These are phyloP conservation scores for Aphanomyces cochlioides DNA, from an alignment of 352 stramenopile genomes.

Conservation along the genomic window DNA sequence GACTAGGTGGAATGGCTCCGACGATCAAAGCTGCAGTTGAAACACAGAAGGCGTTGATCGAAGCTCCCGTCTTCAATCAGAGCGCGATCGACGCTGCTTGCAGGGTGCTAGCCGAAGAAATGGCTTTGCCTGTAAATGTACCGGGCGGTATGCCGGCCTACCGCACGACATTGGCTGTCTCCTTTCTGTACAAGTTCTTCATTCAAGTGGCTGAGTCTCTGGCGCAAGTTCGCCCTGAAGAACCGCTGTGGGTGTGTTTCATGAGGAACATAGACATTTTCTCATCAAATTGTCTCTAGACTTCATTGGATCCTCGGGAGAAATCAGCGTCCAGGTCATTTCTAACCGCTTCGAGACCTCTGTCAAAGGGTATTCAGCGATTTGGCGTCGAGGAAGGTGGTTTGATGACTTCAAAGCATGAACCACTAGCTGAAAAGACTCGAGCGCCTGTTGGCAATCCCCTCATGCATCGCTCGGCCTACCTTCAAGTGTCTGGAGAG, in stretches of 20 bases:
- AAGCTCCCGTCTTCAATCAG: constrained; percentile 74
- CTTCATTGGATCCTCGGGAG: constrained; percentile 38
- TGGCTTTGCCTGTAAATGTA: constrained; percentile 87
- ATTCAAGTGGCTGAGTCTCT: constrained; percentile 62
- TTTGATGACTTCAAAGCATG: constrained; percentile 59
- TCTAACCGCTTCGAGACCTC: constrained; percentile 48
- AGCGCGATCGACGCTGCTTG: constrained; percentile 81
- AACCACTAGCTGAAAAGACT: constrained; percentile 38
- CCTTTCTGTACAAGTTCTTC: constrained; percentile 96
- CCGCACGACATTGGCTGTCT: constrained; percentile 89
- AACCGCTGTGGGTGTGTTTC: constrained; percentile 30
- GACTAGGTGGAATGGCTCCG: constrained; percentile 72
- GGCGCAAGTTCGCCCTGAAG: constrained; percentile 38
- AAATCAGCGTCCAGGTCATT: constrained; percentile 58
- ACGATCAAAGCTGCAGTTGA: constrained; percentile 52
- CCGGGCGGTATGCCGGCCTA: constrained; percentile 94
- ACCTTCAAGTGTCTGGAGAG: constrained; percentile 93
- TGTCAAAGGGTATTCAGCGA: constrained; percentile 51
- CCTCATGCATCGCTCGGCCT: constrained; percentile 90
- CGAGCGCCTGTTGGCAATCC: constrained; percentile 82
- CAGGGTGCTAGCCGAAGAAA: constrained; percentile 80
- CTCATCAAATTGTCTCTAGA: neutral
- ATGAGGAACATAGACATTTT: neutral
- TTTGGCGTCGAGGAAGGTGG: constrained; percentile 62
- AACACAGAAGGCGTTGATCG: constrained; percentile 62